Evolutionary conservation across 1,284 basidiomycete genomes (phyloP).

Genomic region (Malassezia pachydermatis): DNA sequence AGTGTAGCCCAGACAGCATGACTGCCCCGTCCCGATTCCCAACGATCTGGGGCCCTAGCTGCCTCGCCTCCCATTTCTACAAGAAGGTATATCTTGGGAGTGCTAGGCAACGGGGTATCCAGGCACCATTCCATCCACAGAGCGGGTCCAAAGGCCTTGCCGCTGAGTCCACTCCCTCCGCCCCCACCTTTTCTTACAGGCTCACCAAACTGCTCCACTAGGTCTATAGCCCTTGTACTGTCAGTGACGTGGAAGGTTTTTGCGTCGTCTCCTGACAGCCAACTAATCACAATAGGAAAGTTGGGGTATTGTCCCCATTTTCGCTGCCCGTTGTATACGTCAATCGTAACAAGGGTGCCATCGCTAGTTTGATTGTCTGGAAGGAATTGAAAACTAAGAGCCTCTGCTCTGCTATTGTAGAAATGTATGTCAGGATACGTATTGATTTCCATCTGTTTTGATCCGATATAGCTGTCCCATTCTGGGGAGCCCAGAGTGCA

Average conservation of each 20-base stretch:
- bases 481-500: neutral
- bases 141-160: conserved; percentile 8
- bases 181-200: conserved; percentile 14
- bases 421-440: conserved; percentile 6
- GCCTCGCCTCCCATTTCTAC: conserved; percentile 4
- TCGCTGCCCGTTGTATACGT: conserved; percentile 13
- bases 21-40: conserved; percentile 7
- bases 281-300: neutral
- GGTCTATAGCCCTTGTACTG: neutral
- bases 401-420: conserved; percentile 1
- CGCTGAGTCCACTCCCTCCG: no score
- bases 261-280: no score
- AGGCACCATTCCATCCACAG: conserved; percentile 14
- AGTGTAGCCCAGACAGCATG: conserved; percentile 6
- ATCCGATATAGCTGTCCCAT: neutral
- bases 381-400: conserved; percentile 10
- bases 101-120: neutral
- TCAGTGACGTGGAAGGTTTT: neutral
- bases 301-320: conserved; percentile 3
- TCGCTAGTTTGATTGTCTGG: neutral
- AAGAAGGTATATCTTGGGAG: neutral
- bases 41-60: conserved; percentile 4
- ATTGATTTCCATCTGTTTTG: neutral
- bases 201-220: conserved; percentile 10
- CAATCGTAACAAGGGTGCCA: conserved; percentile 1